Evolutionary conservation across 2,329 filamentous ascomycete genomes (phyloP), one percentile per base, ranked within the genome.

Genomic region (Tolypocladium album): DNA sequence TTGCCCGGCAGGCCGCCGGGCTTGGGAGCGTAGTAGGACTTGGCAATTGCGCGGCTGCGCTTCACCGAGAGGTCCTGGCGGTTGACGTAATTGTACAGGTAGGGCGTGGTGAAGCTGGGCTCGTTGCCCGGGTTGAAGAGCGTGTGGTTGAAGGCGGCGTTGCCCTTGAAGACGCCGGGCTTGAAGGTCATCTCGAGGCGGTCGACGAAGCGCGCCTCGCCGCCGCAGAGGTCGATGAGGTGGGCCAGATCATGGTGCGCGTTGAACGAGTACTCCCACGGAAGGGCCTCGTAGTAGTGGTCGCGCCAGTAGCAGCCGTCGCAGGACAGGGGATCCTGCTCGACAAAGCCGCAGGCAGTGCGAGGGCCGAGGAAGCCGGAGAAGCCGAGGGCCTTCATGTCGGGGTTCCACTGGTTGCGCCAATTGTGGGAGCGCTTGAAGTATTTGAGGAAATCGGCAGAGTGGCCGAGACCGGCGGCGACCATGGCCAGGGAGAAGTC

Each of bases 101-200:
- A 90, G 0, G 86, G 86, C 0, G 82, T 82, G 1, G 81, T 82
- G 72, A 89, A 89, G 69, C 78, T 79, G 27, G 86, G 86, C 71
- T 89, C 84, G 68, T 88, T 88, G 17, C 84, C 85, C 0, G 84
- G 81, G 69, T 89, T 83, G 70, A 88, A 88, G 31, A 89, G 80
- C 20, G 79, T 85, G 61, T 80, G 73, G 61, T 76, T 77, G 60
- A 81, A 83, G 2, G 67, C 62, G 45, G 72, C 72, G 59, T 79
- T 78, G 5, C 70, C 72, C 0, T 68, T 62, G 64, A 76, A 75
- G 2, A 76, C 67, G 27, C 77, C 78, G 1, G 78, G 76, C 58
- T 78, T 76, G 70, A 88, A 88, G 59, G 88, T 79, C 64, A 78
- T 83, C 57, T 88, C 77, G 7, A 89, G 76, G 1, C 86, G 78